A percentile compares a stretch with the other conserved stretches of the same genome.
Evolutionary conservation across 495 filamentous ascomycete genomes (phyloP).

Genomic region (Penicillium tannophilum): DNA sequence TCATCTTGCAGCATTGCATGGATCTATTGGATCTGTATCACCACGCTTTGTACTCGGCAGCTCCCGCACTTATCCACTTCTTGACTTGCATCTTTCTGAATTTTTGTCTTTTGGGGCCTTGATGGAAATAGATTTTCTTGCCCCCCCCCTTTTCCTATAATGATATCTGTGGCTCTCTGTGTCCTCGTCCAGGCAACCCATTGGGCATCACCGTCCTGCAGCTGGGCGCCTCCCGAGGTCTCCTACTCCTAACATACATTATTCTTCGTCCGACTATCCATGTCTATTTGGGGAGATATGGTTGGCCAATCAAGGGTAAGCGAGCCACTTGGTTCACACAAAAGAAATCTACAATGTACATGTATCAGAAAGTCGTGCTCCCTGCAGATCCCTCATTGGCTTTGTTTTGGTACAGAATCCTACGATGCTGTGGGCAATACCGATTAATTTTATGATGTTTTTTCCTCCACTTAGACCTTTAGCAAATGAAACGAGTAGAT

Average conservation of each 20-base stretch:
- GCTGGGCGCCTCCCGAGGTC: neutral
- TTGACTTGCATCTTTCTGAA: neutral
- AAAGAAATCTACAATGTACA: neutral
- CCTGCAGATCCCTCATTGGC: neutral
- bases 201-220: conserved; percentile 18
- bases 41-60: neutral
- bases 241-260: neutral
- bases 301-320: neutral
- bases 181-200: neutral
- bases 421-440: neutral
- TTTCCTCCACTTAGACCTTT: neutral
- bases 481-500: neutral
- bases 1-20: conserved; percentile 2
- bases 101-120: neutral
- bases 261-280: neutral
- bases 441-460: neutral
- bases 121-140: neutral
- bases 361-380: neutral
- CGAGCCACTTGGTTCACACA: neutral
- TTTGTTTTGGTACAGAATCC: neutral
- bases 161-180: neutral
- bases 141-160: neutral
- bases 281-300: neutral
- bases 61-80: conserved; percentile 1
- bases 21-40: conserved; percentile 15